Evolutionary conservation across 73 alveolate genomes (phyloP).

Genomic region (Halteria grandinella): DNA sequence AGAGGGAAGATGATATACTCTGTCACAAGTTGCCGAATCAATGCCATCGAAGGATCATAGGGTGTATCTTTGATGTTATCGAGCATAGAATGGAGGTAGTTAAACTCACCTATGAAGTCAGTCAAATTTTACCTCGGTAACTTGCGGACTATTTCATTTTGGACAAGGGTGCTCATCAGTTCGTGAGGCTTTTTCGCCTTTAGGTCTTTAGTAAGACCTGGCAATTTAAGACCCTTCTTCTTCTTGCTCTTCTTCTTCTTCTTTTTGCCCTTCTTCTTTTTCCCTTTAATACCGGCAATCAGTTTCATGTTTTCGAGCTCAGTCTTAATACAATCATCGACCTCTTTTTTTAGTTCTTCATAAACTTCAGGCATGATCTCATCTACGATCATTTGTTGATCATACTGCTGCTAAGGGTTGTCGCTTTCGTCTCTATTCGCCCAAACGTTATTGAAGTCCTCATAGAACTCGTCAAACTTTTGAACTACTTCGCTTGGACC

Average conservation of each 20-base stretch:
- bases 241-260: conserved; percentile 68
- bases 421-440: conserved; percentile 78
- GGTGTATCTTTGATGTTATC: conserved; percentile 68
- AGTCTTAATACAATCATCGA: conserved; percentile 80
- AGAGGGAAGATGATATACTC: conserved; percentile 81
- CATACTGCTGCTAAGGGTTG: conserved; percentile 74
- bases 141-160: conserved; percentile 75
- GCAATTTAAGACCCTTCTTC: conserved; percentile 73
- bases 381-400: conserved; percentile 77
- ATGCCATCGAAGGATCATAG: conserved; percentile 86
- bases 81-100: conserved; percentile 76
- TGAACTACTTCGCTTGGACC: conserved; percentile 80
- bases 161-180: conserved; percentile 71
- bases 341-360: conserved; percentile 74
- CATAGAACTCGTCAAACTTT: conserved; percentile 80
- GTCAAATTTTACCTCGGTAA: conserved; percentile 64
- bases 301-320: conserved; percentile 79
- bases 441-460: conserved; percentile 78
- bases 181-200: too few species aligned
- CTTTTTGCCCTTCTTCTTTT: conserved; percentile 66
- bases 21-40: conserved; percentile 77
- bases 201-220: too few species aligned
- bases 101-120: conserved; percentile 82
- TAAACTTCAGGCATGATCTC: conserved; percentile 77
- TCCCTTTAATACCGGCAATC: conserved; percentile 67